These are phyloP conservation scores for Lithospermum erythrorhizon DNA, from an alignment of 257 asterid species.

Conservation along the genomic window DNA sequence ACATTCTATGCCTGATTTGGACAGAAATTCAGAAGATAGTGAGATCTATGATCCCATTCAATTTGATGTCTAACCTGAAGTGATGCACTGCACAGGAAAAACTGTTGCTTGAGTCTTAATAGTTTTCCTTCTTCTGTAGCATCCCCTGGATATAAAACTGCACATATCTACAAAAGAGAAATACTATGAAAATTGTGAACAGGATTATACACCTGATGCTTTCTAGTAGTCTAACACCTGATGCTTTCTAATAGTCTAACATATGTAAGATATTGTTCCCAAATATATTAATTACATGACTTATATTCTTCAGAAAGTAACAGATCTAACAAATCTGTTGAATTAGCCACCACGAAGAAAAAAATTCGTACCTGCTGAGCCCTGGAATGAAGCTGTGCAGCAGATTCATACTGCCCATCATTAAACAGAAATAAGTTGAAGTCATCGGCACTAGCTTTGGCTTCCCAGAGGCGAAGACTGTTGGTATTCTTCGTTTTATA, in stretches of 20 bases:
- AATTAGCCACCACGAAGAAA: constrained; percentile 2
- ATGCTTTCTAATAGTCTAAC: too few species aligned
- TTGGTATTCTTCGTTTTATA: constrained; percentile 93
- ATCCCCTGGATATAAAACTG: constrained; percentile 97
- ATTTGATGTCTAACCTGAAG: constrained; percentile 59
- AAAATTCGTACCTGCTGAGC: constrained; percentile 66
- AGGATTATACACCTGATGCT: too few species aligned
- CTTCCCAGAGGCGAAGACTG: constrained; percentile 98
- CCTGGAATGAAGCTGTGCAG: constrained; percentile 84
- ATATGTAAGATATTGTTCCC: neutral
- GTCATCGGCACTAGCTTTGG: constrained; percentile 84
- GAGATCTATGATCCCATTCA: neutral
- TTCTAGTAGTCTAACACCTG: too few species aligned
- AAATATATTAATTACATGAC: constrained; percentile 3
- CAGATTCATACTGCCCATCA: constrained; percentile 96
- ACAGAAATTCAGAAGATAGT: neutral
- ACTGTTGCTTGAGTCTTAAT: constrained; percentile 88
- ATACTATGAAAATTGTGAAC: too few species aligned
- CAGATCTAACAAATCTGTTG: neutral
- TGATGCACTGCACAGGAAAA: constrained; percentile 96
- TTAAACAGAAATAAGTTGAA: constrained; percentile 78
- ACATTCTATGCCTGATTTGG: too few species aligned
- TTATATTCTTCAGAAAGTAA: neutral
- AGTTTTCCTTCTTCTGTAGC: constrained; percentile 92
- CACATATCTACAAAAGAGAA: constrained; percentile 64